Conservation (phyloP, 2,329 filamentous ascomycete genomes). For the Phaeosphaeriaceae sp. region DNA sequence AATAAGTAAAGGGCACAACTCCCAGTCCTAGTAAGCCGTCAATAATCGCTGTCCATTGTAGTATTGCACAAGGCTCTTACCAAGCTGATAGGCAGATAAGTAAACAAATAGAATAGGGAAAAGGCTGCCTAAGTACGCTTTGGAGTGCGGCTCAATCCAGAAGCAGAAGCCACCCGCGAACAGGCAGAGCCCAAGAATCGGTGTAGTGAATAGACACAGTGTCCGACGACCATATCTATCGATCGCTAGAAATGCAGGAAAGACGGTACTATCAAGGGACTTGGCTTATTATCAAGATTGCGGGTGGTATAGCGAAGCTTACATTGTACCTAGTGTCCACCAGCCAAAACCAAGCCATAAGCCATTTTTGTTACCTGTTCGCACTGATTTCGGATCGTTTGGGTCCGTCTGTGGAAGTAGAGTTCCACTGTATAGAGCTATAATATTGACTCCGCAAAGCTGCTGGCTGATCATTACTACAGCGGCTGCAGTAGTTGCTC, state of each 20-base stretch:
- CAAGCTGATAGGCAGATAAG: not conserved
- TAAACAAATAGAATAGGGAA: not conserved
- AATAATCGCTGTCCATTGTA: not conserved
- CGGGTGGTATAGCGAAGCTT: not conserved
- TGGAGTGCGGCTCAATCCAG: not conserved
- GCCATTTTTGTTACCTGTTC: not conserved
- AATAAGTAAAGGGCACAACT: not conserved
- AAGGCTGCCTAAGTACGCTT: not conserved
- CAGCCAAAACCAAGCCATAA: not conserved
- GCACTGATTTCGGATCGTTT: not conserved
- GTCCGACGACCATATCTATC: not conserved
- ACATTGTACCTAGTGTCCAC: not conserved
- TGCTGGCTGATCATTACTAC: conserved; percentile 1
- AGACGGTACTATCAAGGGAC: not conserved
- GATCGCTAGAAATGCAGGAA: not conserved
- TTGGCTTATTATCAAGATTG: no score
- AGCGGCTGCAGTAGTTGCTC: not conserved
- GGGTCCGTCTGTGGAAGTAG: not conserved
- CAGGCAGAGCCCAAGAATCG: not conserved
- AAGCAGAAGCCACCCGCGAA: not conserved
- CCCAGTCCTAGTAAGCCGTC: not conserved
- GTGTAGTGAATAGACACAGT: not conserved
- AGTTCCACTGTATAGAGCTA: not conserved
- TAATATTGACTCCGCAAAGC: not conserved
- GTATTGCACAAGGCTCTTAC: not conserved